phyloP scores from a whole-genome alignment of 2,329 filamentous ascomycete species.

The Nemania bipapillata region DNA sequence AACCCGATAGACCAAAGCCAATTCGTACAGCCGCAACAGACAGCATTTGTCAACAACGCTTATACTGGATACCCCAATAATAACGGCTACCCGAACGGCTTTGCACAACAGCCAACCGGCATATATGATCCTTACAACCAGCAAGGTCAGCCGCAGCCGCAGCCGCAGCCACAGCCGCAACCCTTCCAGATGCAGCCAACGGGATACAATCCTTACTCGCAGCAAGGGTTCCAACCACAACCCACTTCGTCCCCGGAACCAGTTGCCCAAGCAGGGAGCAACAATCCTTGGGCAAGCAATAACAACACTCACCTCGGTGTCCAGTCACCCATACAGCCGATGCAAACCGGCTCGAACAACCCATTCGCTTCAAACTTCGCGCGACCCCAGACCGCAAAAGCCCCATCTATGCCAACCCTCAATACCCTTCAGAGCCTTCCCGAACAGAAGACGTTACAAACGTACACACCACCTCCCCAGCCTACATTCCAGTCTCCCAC shows the following conservation, averaged over 20 bases:
- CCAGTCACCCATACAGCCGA: conserved; percentile 76
- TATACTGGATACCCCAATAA: conserved; percentile 70
- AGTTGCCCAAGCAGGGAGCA: conserved; percentile 79
- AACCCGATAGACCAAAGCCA: conserved; percentile 87
- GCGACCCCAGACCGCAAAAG: conserved; percentile 68
- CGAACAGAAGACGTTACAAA: conserved; percentile 82
- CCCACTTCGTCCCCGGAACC: conserved; percentile 65
- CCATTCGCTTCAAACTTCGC: conserved; percentile 81
- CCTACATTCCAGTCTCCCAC: conserved; percentile 58
- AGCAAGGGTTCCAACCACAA: conserved; percentile 59
- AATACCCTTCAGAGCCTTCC: conserved; percentile 69
- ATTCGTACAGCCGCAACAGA: conserved; percentile 80
- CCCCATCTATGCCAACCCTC: conserved; percentile 74
- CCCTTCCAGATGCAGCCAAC: conserved; percentile 63
- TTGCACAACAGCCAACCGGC: conserved; percentile 72
- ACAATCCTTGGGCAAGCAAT: conserved; percentile 89
- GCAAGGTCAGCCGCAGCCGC: conserved; percentile 50
- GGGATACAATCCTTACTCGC: conserved; percentile 66
- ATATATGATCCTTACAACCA: conserved; percentile 76
- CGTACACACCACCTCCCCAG: conserved; percentile 56
- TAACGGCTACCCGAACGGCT: conserved; percentile 73
- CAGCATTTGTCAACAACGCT: conserved; percentile 71
- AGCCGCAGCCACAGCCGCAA: conserved; percentile 51
- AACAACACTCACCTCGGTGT: conserved; percentile 60
- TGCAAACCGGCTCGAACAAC: conserved; percentile 96